Evolutionary conservation across 202 grass and related monocot species (phyloP).

Genomic region (Panicum virgatum): DNA sequence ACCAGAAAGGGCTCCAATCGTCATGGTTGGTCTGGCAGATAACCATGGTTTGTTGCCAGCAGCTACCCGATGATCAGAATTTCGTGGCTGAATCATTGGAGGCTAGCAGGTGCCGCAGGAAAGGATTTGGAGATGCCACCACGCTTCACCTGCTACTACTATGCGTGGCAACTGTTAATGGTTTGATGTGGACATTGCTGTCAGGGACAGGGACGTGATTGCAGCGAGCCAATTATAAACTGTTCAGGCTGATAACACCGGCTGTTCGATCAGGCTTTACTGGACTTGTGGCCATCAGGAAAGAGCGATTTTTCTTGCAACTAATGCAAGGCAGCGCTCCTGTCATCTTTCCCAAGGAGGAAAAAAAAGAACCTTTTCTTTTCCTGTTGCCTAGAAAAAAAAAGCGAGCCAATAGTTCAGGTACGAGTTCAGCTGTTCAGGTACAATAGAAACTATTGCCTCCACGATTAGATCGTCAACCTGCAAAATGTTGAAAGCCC

Average conservation of each 20-base stretch:
- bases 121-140: no score
- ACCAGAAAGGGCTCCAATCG: no score
- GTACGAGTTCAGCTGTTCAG: not conserved
- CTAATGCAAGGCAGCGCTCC: not conserved
- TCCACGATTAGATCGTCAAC: not conserved
- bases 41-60: no score
- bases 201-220: no score
- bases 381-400: not conserved
- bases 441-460: not conserved
- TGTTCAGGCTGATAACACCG: not conserved
- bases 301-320: not conserved
- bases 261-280: not conserved
- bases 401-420: not conserved
- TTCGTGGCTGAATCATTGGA: no score
- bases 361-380: not conserved
- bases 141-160: no score
- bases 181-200: no score
- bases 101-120: no score
- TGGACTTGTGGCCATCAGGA: not conserved
- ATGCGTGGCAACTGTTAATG: no score
- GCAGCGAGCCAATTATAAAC: not conserved
- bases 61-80: no score
- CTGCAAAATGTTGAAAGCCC: not conserved
- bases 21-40: no score
- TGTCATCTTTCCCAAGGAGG: not conserved